Evolutionary conservation across 345 rosid species (phyloP), one percentile per base, ranked within the genome.

Genomic region (Pugionium dolabratum): DNA sequence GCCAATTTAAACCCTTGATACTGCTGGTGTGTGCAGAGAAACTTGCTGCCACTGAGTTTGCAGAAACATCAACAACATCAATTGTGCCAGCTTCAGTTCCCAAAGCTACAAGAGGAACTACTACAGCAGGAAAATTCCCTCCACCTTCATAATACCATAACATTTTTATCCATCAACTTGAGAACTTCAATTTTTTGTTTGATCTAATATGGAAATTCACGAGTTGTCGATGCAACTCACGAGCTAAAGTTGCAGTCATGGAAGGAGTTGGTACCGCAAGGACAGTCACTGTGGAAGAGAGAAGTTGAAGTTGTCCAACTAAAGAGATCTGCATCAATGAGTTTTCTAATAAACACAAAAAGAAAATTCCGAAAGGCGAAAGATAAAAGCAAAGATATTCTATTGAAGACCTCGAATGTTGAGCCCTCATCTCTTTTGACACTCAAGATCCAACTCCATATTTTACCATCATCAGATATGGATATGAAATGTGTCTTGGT

Each of bases 201-300:
- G 34, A 4, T 5, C 30, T 30, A 30, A 9, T 25, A 32, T 37
- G 4, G 32, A 40, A 2, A 7, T 41, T 25, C n/a, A 43, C 47
- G 25, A 65, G 32, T 27, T 62, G 11, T 47, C 78, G 60, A 67
- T 52, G 43, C 8, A 44, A 83, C 96, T 83, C 59, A 89, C 91
- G 86, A 45, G 96, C 90, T 80, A 91, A 71, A 64, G 94, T 88
- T 67, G 96, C 96, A 8, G 83, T 86, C 79, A 88, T 73, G 18
- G 96, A 88, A 64, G 96, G 97, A 10, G 86, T 85, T 64, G 96
- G 94, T 29, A 91, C 96, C 60, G 91, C 91, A 76, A 91, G 80
- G 77, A 85, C 84, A 45, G 91, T 86, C 59, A 88, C 84, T 0
- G 87, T 74, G 30, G 96, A 91, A 67, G 96, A 91, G 71, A 88